Percentiles rank a stretch among this genome's conserved stretches.
Conservation (phyloP, 108 stramenopile genomes). For the Nitzschia putrida region DNA sequence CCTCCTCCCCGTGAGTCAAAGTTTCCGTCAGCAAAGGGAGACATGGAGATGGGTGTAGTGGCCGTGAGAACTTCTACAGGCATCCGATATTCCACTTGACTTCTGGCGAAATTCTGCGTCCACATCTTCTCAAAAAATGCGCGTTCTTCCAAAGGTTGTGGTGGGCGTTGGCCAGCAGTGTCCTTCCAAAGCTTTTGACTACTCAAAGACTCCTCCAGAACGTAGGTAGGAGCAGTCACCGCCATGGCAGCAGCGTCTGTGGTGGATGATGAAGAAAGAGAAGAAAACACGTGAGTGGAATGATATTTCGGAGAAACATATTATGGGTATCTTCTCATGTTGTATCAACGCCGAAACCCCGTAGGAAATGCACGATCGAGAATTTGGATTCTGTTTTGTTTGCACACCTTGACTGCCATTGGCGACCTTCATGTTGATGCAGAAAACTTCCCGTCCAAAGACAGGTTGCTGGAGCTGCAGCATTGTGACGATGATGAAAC, state of each 20-base stretch:
- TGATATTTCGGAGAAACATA: background rate
- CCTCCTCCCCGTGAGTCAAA: conserved; percentile 40
- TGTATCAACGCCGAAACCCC: no score
- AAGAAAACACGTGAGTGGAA: background rate
- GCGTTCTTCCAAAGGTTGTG: conserved; percentile 88
- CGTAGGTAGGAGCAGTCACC: conserved; percentile 88
- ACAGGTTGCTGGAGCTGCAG: no score
- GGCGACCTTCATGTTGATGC: conserved; percentile 14
- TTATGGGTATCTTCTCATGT: no score
- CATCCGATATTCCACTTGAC: conserved; percentile 78
- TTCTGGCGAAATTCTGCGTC: conserved; percentile 88
- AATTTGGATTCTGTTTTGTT: background rate
- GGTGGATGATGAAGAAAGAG: background rate
- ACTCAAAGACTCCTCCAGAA: conserved; percentile 84
- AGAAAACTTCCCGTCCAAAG: background rate
- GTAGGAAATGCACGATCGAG: no score
- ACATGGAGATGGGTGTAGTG: conserved; percentile 72
- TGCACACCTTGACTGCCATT: conserved; percentile 14
- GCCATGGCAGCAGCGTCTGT: conserved; percentile 67
- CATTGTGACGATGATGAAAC: no score
- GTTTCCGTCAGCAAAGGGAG: conserved; percentile 73
- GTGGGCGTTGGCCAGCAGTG: conserved; percentile 91
- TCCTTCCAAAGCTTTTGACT: conserved; percentile 88
- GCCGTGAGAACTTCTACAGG: conserved; percentile 81
- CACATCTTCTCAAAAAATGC: conserved; percentile 93